These are phyloP conservation scores for Cercospora zeina DNA, from an alignment of 2,329 filamentous ascomycete species.

Conservation along the genomic window DNA sequence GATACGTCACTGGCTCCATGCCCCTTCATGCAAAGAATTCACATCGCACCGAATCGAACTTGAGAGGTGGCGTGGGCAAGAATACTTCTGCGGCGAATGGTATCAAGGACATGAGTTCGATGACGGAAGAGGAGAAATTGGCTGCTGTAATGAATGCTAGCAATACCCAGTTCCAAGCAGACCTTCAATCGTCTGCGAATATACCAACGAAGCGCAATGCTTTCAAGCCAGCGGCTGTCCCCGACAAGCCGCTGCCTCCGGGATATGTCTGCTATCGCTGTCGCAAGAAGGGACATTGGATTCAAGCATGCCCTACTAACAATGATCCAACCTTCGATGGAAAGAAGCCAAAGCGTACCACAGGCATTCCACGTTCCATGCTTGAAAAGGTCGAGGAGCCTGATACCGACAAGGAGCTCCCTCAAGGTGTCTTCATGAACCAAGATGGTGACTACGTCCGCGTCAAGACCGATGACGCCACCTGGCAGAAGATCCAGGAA, in stretches of 20 bases:
- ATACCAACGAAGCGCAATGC: conserved; percentile 48
- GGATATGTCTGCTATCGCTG: conserved; percentile 97
- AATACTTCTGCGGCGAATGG: conserved; percentile 60
- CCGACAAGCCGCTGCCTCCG: conserved; percentile 87
- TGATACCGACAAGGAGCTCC: conserved; percentile 73
- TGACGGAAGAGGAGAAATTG: conserved; percentile 93
- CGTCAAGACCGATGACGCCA: conserved; percentile 89
- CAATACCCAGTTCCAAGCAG: conserved; percentile 86
- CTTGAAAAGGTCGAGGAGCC: conserved; percentile 90
- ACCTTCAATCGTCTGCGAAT: conserved; percentile 91
- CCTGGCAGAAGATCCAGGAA: conserved; percentile 96
- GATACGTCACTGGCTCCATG: conserved; percentile 96
- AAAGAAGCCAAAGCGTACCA: conserved; percentile 90
- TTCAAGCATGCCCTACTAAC: conserved; percentile 97
- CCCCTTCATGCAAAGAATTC: conserved; percentile 82
- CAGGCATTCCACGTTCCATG: conserved; percentile 93
- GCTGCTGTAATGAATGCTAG: conserved; percentile 88
- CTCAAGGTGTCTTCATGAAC: conserved; percentile 93
- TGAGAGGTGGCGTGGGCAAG: conserved; percentile 50
- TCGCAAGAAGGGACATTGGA: conserved; percentile 96
- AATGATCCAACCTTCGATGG: conserved; percentile 96
- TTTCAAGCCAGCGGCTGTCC: conserved; percentile 71
- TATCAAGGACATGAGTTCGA: conserved; percentile 51
- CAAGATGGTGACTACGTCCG: conserved; percentile 97
- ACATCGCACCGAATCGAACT: conserved; percentile 62